These are phyloP conservation scores for Fusarium gaditjirri DNA, from an alignment of 2,329 filamentous ascomycete species.

Conservation along the genomic window DNA sequence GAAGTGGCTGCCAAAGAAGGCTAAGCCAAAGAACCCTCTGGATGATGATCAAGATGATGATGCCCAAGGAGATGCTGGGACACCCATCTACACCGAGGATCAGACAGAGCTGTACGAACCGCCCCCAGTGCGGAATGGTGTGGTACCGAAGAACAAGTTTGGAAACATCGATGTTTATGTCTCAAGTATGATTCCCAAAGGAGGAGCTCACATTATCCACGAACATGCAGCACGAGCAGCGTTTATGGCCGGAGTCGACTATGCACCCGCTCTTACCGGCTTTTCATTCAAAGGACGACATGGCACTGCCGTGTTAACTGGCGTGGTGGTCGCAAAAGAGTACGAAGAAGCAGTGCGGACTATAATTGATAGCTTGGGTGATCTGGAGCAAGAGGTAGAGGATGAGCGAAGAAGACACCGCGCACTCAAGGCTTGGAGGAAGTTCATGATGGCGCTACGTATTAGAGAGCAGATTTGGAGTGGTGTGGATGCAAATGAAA, in stretches of 20 bases:
- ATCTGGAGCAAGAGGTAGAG: conserved; percentile 72
- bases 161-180: conserved; percentile 96
- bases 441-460: conserved; percentile 80
- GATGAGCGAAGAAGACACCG: conserved; percentile 77
- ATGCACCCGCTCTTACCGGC: conserved; percentile 87
- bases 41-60: conserved; percentile 46
- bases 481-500: conserved; percentile 61
- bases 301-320: conserved; percentile 84
- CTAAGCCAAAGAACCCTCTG: conserved; percentile 45
- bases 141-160: conserved; percentile 89
- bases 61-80: conserved; percentile 53
- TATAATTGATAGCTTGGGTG: conserved; percentile 73
- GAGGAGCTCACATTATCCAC: conserved; percentile 76
- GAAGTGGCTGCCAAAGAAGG: conserved; percentile 73
- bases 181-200: conserved; percentile 86
- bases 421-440: conserved; percentile 72
- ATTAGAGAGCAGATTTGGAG: conserved; percentile 79
- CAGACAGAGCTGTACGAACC: conserved; percentile 80
- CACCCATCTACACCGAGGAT: conserved; percentile 68
- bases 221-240: conserved; percentile 76
- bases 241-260: conserved; percentile 81
- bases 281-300: conserved; percentile 89
- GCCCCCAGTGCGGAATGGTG: conserved; percentile 78
- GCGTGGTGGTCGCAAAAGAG: conserved; percentile 79
- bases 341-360: conserved; percentile 76